Base-by-base conservation (phyloP, 192 early-diverging fungal species). In the Rhizophagus prolifer region DNA sequence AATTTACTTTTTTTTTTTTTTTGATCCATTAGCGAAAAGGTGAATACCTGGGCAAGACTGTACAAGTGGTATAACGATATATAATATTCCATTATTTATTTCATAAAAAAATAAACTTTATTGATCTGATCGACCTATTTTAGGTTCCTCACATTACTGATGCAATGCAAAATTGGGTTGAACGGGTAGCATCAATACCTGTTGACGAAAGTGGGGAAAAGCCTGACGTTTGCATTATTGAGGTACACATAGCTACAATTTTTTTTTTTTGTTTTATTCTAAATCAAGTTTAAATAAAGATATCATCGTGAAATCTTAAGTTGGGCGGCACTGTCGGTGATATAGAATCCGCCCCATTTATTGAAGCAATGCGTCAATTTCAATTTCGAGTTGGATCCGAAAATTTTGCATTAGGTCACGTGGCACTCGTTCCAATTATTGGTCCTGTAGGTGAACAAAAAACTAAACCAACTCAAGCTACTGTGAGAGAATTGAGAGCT, bases 321-420 rank as follows among this genome's bases (percentile, higher is more conserved):
- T 74, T 99, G 46, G 97, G 97, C 80, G 97, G 97, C 67, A 98
- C 97, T 60, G 96, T 99, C 19, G 97, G 97, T 79, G 97, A 99
- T 80, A 98, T 99, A 79, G 97, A 99, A 84, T 96, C 95, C 25
- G 96, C 97, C 62, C 97, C 97, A n/a, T 99, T 98, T 79, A 92
- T 98, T 75, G 97, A 99, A 86, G 97, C 97, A 31, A 96, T 99
- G 94, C 94, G 97, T 74, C 97, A 99, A 85, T 99, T 99, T 91
- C 98, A 99, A 84, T 98, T 98, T 90, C 93, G 97, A 78, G 98
- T 99, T 28, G 98, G 98, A 19, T 92, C 93, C 82, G 95, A 96
- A 73, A 99, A 99, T 90, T 98, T 99, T 82, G 97, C 92, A 75
- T 81, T 98, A 81, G 96, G 97, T 78, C 98, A 98, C 81, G 98